Evolutionary conservation across 1,284 basidiomycete genomes (phyloP).

Genomic region (Phenoliferia sp.): DNA sequence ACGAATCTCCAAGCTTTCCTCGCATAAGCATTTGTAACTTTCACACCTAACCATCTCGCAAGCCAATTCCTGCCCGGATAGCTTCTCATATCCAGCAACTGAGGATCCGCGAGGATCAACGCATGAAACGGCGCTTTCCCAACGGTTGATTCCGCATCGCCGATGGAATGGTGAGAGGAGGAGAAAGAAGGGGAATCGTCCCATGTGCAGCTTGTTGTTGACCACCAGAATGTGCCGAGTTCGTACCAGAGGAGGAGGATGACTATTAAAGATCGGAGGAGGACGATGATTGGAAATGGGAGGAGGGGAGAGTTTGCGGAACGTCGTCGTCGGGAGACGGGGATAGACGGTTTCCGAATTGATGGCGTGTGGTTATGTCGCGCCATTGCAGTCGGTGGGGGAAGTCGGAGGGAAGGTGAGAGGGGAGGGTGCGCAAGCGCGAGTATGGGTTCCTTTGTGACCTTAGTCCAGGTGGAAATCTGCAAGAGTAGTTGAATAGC

Average conservation of each 20-base stretch:
- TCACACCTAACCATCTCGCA: conserved; percentile 42
- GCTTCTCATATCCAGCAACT: conserved; percentile 57
- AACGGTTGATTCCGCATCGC: background rate
- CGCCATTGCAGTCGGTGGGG: background rate
- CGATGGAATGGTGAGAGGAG: background rate
- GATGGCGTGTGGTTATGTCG: background rate
- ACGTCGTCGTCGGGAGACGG: background rate
- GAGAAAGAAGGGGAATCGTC: conserved; percentile 9
- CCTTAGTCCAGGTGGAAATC: too few relatives aligned
- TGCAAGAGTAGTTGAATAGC: too few relatives aligned
- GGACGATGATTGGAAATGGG: background rate
- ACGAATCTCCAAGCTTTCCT: conserved; percentile 67
- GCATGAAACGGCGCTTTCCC: conserved; percentile 53
- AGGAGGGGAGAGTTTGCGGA: conserved; percentile 4
- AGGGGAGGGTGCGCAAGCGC: too few relatives aligned
- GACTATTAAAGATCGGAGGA: conserved; percentile 11
- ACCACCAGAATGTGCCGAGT: conserved; percentile 7
- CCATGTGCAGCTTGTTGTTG: conserved; percentile 9
- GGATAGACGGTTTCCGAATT: conserved; percentile 5
- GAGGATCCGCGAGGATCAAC: conserved; percentile 54
- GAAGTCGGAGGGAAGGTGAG: too few relatives aligned
- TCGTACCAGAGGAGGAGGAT: conserved; percentile 24
- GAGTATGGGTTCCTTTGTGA: too few relatives aligned
- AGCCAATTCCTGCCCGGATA: conserved; percentile 47
- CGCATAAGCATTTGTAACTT: conserved; percentile 59